phyloP scores from a whole-genome alignment of 179 eudicot genomes.

The Sideroxylon spinosum region DNA sequence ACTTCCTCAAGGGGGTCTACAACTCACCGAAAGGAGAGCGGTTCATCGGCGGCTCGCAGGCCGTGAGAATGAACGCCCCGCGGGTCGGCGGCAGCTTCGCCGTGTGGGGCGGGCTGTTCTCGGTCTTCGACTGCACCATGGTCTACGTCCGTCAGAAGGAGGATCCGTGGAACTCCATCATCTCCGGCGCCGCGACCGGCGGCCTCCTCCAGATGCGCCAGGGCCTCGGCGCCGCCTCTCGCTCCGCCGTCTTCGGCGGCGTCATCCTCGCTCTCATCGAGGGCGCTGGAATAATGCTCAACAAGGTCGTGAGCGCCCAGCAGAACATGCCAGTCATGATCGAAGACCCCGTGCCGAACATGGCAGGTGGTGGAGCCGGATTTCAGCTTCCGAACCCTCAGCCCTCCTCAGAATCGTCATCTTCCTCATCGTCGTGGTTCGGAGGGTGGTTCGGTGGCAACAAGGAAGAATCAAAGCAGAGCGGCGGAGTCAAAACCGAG shows the following conservation, averaged over 20 bases:
- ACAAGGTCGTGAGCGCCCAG: slow-evolving; percentile 28
- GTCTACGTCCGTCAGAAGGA: slow-evolving; percentile 60
- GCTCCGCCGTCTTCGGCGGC: slow-evolving; percentile 54
- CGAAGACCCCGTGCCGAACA: slow-evolving; percentile 23
- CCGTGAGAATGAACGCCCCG: slow-evolving; percentile 50
- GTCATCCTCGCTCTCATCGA: slow-evolving; percentile 43
- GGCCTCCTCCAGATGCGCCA: slow-evolving; percentile 56
- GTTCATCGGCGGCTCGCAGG: slow-evolving; percentile 35
- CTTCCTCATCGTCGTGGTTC: slow-evolving; percentile 35
- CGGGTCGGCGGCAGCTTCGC: slow-evolving; percentile 56
- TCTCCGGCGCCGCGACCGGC: slow-evolving; percentile 60
- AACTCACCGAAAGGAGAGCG: slow-evolving; percentile 50
- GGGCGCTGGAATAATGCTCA: slow-evolving; percentile 39
- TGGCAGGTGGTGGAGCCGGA: slow-evolving; percentile 15
- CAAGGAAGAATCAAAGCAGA: slow-evolving; percentile 27
- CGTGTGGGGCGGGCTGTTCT: slow-evolving; percentile 34
- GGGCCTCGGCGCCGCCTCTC: slow-evolving; percentile 38
- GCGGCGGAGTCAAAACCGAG: slow-evolving; percentile 33
- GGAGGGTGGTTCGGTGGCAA: slow-evolving; percentile 43
- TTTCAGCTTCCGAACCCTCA: slow-evolving; percentile 13
- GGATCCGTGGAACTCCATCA: slow-evolving; percentile 76
- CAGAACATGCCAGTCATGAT: slow-evolving; percentile 25
- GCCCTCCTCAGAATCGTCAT: neutral
- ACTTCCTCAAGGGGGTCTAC: slow-evolving; percentile 46
- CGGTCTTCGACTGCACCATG: slow-evolving; percentile 52